Base-by-base conservation (phyloP, 345 rosid species). In the Eucalyptus coolabah region DNA sequence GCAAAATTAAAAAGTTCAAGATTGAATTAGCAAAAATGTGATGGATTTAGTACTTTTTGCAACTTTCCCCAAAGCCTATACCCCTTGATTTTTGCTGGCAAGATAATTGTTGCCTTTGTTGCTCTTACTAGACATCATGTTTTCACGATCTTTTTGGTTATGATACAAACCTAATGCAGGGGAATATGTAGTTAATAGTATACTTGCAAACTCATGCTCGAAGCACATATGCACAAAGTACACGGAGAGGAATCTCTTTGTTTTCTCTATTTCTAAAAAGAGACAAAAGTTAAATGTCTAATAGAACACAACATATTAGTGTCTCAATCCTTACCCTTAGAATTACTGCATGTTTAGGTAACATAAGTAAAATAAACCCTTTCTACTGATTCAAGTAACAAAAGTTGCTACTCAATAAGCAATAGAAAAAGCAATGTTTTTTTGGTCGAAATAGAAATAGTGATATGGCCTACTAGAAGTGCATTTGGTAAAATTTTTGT, bases 1-100 rank as follows among this genome's bases (percentile, higher is more conserved):
- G 24, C 2, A 53, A 53, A 53, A 53, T 19, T 53, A 19, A 53
- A 51, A 53, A 53, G 24, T 53, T 53, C 0, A 53, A 0, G 10
- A 53, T 53, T 53, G 21, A 53, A 53, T 8, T 53, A 0, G 0
- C 56, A 53, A 53, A 51, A 19, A 53, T 19, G 5, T 0, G 19
- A 53, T 53, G 4, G 0, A 19, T 53, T 19, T 53, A 4, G 1
- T 53, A 53, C 56, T 53, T 19, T 53, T 53, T 53, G 21, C 59
- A 21, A 53, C 59, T 53, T 53, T 53, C 11, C 59, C 59, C 69
- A 3, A 6, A 12, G 69, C 69, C 69, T 3, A 63, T 13, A 2
- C 34, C 34, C 69, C 32, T 30, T 30, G 1, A 3, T 6, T 30
- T 14, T 63, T 63, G 4, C 69, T 7, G 0, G 69, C 69, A 6